Base-by-base conservation (phyloP, 805 yeast species). In the Ogataea trehalophila region DNA sequence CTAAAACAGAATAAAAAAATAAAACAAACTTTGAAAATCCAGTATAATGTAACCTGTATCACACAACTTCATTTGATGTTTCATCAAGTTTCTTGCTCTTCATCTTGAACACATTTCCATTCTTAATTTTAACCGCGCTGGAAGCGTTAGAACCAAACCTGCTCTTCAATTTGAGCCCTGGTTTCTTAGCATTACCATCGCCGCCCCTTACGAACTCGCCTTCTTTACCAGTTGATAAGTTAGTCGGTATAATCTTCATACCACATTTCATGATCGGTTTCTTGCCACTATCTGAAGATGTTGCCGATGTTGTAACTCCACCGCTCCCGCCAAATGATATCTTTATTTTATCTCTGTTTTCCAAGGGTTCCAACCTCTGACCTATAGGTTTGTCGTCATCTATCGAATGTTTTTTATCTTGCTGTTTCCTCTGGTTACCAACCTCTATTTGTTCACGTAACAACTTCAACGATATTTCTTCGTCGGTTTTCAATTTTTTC, bases 371-470 rank as follows among this genome's bases (percentile, higher is more conserved):
- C 31, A 26, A 11, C 11, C 13, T 6, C 31, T 26, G 29, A 33
- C 31, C 40, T 43, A 13, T 23, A 17, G 7, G 2, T 13, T 14
- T 33, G 15, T 14, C 38, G 5, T 39, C 42, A 15, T 18, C 16
- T 7, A 18, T 42, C 18, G 37, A 15, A 2, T 17, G 20, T 20
- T 33, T 17, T 7, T 8, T n/a, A n/a, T 33, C 37, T 17, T 40
- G 23, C 6, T 26, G n/a, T 36, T 36, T 36, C 16, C 46, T 39
- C 22, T n/a, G 17, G 39, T 61, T 54, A 2, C 81, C 83, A 37
- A 64, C 59, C 49, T 70, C 67, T 2, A 86, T 79, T 62, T 86
- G 91, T 35, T 67, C 59, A 39, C 76, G 67, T n/a, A 86, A 50
- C 16, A 74, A 44, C 51, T 64, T 70, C 49, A 65, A 59, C 11